These are phyloP conservation scores for Populus hybrid DNA, from an alignment of 441 rosid genomes.

Conservation along the genomic window DNA sequence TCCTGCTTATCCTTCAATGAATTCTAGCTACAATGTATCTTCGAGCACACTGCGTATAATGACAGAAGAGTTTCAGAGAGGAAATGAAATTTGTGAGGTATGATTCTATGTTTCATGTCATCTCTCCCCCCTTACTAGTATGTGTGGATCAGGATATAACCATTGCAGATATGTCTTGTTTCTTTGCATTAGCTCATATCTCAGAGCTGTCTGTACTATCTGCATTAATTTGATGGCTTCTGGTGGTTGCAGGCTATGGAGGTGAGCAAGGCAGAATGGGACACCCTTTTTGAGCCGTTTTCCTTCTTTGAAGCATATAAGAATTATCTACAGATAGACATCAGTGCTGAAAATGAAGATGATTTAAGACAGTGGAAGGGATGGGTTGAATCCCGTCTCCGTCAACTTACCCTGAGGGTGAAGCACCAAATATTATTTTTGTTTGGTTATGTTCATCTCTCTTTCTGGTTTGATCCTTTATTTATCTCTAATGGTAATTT, in stretches of 20 bases:
- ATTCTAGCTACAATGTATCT: constrained; percentile 96
- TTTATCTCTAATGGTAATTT: constrained; percentile 20
- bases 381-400: constrained; percentile 98
- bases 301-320: constrained; percentile 92
- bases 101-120: constrained; percentile 18
- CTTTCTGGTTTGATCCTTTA: constrained; percentile 14
- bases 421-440: neutral
- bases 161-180: too few relatives aligned
- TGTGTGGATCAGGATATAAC: too few relatives aligned
- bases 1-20: constrained; percentile 98
- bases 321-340: constrained; percentile 84
- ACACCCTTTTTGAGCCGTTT: constrained; percentile 80
- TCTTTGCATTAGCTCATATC: too few relatives aligned
- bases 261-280: constrained; percentile 75
- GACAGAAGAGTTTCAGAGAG: constrained; percentile 91
- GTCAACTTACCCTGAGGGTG: constrained; percentile 92
- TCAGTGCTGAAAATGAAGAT: constrained; percentile 76
- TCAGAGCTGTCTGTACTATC: neutral
- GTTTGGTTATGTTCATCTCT: neutral
- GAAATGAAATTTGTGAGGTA: constrained; percentile 92
- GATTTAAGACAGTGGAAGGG: constrained; percentile 96
- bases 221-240: constrained; percentile 24
- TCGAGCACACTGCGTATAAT: constrained; percentile 79
- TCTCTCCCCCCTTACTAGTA: neutral
- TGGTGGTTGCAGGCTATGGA: constrained; percentile 80